Evolutionary conservation across 2,329 filamentous ascomycete species (phyloP).

Genomic region (Ilyonectria destructans): DNA sequence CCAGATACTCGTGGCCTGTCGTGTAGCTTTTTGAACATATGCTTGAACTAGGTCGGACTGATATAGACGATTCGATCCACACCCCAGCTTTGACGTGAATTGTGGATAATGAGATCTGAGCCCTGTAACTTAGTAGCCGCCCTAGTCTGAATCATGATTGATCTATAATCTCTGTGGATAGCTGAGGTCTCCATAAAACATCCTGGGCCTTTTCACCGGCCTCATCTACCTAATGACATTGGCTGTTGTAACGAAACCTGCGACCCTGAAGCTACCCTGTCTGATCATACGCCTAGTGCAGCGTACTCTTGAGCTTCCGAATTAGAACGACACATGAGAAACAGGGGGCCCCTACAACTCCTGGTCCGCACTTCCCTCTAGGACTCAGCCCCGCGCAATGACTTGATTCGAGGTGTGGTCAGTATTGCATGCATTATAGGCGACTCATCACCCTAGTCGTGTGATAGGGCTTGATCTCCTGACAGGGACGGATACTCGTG

Average conservation of each 20-base stretch:
- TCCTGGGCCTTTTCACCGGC: background rate
- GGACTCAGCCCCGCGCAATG: background rate
- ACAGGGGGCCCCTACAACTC: background rate
- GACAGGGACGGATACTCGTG: background rate
- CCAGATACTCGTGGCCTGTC: background rate
- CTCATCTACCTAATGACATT: background rate
- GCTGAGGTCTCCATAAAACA: background rate
- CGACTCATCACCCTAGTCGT: background rate
- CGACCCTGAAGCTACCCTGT: background rate
- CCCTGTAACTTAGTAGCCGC: background rate
- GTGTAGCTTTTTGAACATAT: background rate
- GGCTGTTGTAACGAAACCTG: background rate
- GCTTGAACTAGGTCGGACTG: background rate
- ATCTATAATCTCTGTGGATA: background rate
- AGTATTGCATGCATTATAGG: too few relatives aligned
- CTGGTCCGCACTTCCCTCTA: background rate
- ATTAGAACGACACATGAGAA: background rate
- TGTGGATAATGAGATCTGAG: background rate
- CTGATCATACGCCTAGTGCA: background rate
- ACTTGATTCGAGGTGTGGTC: background rate
- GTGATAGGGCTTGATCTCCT: background rate
- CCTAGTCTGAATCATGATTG: background rate
- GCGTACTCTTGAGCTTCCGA: background rate
- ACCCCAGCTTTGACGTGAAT: background rate
- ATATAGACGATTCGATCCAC: background rate